Percentiles rank a stretch among this genome's conserved stretches.
These are phyloP conservation scores for Huntiella omanensis DNA, from an alignment of 2,329 filamentous ascomycete species.

Conservation along the genomic window DNA sequence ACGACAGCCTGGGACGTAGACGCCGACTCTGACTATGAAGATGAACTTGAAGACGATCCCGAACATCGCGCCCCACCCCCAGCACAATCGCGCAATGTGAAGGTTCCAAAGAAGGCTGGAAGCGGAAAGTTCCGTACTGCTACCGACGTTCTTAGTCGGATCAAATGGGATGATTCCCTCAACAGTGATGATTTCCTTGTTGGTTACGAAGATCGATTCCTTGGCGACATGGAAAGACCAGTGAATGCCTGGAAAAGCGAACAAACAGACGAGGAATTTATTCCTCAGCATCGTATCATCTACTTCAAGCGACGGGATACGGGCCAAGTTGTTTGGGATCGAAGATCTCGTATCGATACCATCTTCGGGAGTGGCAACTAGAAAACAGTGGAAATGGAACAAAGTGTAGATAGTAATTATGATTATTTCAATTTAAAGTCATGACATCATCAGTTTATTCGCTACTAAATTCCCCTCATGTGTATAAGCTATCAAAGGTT, in stretches of 20 bases:
- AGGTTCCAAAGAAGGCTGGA: slow-evolving; percentile 15
- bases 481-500: slow-evolving; percentile 33
- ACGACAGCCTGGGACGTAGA: slow-evolving; percentile 24
- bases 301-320: slow-evolving; percentile 39
- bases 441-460: neutral
- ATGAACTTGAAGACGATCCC: slow-evolving; percentile 16
- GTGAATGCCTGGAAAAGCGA: slow-evolving; percentile 40
- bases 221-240: slow-evolving; percentile 32
- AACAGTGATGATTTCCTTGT: slow-evolving; percentile 35
- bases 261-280: slow-evolving; percentile 46
- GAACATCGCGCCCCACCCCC: slow-evolving; percentile 11
- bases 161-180: slow-evolving; percentile 39
- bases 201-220: slow-evolving; percentile 43
- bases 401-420: too few species aligned
- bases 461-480: neutral
- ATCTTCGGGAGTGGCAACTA: slow-evolving; percentile 35
- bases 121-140: slow-evolving; percentile 35
- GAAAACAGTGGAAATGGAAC: neutral
- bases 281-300: slow-evolving; percentile 43
- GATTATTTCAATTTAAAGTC: too few species aligned
- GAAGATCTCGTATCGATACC: slow-evolving; percentile 30
- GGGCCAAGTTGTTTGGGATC: slow-evolving; percentile 35
- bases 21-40: slow-evolving; percentile 20
- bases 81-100: slow-evolving; percentile 11
- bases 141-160: slow-evolving; percentile 36